Evolutionary conservation across 495 filamentous ascomycete genomes (phyloP), one percentile per base, ranked within the genome.

Genomic region (Polyplosphaeria fusca): DNA sequence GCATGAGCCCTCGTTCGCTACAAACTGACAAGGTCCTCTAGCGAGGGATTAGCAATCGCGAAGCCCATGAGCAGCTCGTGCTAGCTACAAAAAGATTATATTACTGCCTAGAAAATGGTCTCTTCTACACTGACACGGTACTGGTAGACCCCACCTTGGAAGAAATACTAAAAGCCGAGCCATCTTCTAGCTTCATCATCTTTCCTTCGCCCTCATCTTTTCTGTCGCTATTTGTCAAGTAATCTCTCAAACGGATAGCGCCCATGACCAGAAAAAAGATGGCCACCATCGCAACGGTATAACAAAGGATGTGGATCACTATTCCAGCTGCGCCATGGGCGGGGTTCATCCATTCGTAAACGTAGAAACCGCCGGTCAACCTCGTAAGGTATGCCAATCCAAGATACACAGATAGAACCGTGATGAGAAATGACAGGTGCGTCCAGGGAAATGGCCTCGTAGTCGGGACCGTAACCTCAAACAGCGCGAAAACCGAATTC

Each of bases 321-420:
- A 47, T 47, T 9, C 44, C 26, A 5, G 18, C 44, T 11, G 9
- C 7, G 9, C 44, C 44, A 47, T 47, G 44, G 9, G 44, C 44
- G 26, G 44, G 48, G 26, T 52, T 41, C 48, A 52, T 39, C 30
- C 28, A 52, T 18, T 59, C 59, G 67, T 93, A 93, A 0, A 84
- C 75, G 66, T 89, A 93, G 61, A 85, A 89, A 0, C 79, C 81
- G 64, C 86, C 71, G 0, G 81, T 83, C 0, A 79, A 78, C 46
- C 77, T 65, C 16, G 84, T 89, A 25, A 93, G 59, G 66, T 90
- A 91, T 0, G 86, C 86, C 5, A 93, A 73, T 22, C 74, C 78
- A 4, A 88, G 77, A 64, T 93, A 93, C 3, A 84, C 68, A 0
- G 80, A 77, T 25, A 91, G 76, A 0, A 91, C 48, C 13, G 85